These are phyloP conservation scores for Mortierella sp. DNA, from an alignment of 371 early-diverging fungal genomes.

Conservation along the genomic window DNA sequence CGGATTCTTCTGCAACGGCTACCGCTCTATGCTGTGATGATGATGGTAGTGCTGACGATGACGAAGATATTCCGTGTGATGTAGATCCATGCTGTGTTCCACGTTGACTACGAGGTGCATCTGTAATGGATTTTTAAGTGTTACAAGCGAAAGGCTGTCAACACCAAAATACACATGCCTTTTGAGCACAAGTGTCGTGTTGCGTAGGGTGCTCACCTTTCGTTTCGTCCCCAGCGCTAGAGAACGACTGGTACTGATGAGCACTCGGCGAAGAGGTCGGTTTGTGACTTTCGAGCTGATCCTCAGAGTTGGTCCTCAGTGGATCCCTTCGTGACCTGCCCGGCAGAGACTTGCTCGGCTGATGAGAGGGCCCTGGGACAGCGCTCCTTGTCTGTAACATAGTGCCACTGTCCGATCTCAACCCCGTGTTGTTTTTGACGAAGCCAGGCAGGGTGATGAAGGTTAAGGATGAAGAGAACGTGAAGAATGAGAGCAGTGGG, in stretches of 20 bases:
- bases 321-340: neutral
- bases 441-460: too few species aligned
- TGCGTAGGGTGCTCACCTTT: too few species aligned
- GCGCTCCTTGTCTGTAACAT: slow-evolving; percentile 8
- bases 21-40: neutral
- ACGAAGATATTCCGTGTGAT: too few species aligned
- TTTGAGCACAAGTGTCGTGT: too few species aligned
- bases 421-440: too few species aligned
- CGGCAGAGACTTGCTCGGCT: slow-evolving; percentile 2
- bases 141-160: too few species aligned
- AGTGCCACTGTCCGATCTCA: neutral
- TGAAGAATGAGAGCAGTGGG: neutral
- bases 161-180: too few species aligned
- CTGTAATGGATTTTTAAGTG: too few species aligned
- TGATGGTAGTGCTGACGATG: neutral
- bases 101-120: too few species aligned
- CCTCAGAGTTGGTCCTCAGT: neutral
- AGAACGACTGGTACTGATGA: slow-evolving; percentile 18
- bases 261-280: neutral
- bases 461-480: too few species aligned
- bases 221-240: slow-evolving; percentile 3
- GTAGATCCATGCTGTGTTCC: too few species aligned
- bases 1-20: too few species aligned
- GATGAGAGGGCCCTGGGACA: neutral
- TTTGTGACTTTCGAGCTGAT: neutral